phyloP scores from a whole-genome alignment of 768 basidiomycete species.

The Amanita muscaria region DNA sequence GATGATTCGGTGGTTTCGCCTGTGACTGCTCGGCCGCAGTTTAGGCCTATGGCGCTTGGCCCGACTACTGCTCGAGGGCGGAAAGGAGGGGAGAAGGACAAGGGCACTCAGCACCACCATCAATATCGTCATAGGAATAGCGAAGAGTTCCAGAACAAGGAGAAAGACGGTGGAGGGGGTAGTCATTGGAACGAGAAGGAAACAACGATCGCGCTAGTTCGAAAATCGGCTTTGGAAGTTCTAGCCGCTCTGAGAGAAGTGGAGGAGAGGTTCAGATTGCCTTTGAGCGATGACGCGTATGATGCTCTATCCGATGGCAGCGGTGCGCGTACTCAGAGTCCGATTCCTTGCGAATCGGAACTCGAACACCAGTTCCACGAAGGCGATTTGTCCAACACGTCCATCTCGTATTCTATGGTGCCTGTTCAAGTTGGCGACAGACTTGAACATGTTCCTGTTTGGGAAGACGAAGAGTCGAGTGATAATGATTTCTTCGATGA shows the following conservation, averaged over 20 bases:
- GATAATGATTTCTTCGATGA: conserved; percentile 30
- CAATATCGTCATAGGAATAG: no score
- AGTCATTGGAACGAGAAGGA: no score
- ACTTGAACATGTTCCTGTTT: conserved; percentile 60
- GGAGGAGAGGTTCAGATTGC: conserved; percentile 71
- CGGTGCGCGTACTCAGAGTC: conserved; percentile 15
- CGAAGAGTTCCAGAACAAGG: no score
- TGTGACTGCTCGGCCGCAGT: conserved; percentile 45
- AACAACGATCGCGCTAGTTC: conserved; percentile 61
- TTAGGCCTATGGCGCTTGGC: conserved; percentile 41
- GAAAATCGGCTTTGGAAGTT: conserved; percentile 77
- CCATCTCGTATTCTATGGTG: conserved; percentile 53
- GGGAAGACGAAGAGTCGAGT: conserved; percentile 71
- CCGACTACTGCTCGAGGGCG: background rate
- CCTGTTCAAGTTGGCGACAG: conserved; percentile 57
- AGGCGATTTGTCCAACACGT: conserved; percentile 51
- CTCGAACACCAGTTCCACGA: conserved; percentile 23
- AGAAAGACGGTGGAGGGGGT: conserved; percentile 32
- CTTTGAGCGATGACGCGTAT: conserved; percentile 75
- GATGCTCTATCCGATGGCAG: conserved; percentile 70
- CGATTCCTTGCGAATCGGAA: conserved; percentile 35
- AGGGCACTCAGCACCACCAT: no score
- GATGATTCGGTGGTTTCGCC: conserved; percentile 44
- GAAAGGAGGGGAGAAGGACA: background rate
- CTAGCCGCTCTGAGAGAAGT: conserved; percentile 69